Evolutionary conservation across 768 basidiomycete genomes (phyloP).

Genomic region (Lentinula sp.): DNA sequence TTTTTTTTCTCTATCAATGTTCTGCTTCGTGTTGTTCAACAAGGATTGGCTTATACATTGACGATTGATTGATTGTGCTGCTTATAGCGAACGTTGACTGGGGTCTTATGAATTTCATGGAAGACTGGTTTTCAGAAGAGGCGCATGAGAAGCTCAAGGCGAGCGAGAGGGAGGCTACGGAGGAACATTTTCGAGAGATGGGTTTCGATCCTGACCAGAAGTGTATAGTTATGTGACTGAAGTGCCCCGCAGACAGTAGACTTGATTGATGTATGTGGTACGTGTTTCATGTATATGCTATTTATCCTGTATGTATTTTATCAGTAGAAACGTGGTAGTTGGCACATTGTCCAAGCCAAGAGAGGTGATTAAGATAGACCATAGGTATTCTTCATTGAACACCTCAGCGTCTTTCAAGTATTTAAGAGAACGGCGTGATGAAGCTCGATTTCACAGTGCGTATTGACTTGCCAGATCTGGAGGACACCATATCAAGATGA

Average conservation of each 20-base stretch:
- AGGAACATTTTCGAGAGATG: slow-evolving; percentile 63
- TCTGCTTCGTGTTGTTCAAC: too few species aligned
- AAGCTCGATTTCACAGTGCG: too few species aligned
- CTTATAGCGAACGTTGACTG: slow-evolving; percentile 68
- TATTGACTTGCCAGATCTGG: too few species aligned
- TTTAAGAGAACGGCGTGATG: too few species aligned
- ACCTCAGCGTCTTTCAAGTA: too few species aligned
- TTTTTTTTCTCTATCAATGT: background rate
- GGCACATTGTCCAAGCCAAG: too few species aligned
- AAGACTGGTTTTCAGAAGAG: slow-evolving; percentile 89
- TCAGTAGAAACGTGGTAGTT: too few species aligned
- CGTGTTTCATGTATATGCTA: too few species aligned
- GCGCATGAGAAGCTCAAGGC: slow-evolving; percentile 64
- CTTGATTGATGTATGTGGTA: background rate
- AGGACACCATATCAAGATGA: too few species aligned
- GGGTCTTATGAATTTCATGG: slow-evolving; percentile 80
- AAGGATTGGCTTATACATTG: background rate
- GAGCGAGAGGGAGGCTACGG: slow-evolving; percentile 69
- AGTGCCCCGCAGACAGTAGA: background rate
- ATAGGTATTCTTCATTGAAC: too few species aligned
- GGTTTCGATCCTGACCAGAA: slow-evolving; percentile 44
- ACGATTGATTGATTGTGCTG: background rate
- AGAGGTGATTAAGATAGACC: too few species aligned
- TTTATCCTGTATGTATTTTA: too few species aligned
- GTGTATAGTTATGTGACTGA: slow-evolving; percentile 35